Percentiles rank a stretch among this genome's conserved stretches.
phyloP scores from a whole-genome alignment of 495 filamentous ascomycete genomes.

The Tuber brumale region DNA sequence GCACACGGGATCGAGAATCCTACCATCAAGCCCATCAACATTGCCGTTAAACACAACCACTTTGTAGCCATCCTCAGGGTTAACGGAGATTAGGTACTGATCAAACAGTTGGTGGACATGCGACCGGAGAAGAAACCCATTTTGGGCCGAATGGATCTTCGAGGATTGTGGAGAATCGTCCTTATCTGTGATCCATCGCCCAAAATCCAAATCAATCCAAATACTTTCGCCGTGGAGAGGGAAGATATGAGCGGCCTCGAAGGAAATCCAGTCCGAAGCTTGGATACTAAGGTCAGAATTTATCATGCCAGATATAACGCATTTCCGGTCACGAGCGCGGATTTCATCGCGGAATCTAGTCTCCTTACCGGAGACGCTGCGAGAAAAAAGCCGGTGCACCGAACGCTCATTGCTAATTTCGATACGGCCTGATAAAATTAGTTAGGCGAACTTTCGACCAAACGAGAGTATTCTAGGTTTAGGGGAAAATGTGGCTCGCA shows the following conservation, averaged over 20 bases:
- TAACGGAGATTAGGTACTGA: too few species aligned
- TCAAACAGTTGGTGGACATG: too few species aligned
- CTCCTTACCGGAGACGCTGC: constrained; percentile 27
- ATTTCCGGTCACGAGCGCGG: constrained; percentile 26
- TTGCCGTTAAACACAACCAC: too few species aligned
- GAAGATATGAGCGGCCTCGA: constrained; percentile 30
- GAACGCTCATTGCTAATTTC: constrained; percentile 22
- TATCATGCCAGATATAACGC: constrained; percentile 27
- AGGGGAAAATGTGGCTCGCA: not conserved
- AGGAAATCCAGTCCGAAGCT: constrained; percentile 16
- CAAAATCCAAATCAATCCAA: constrained; percentile 24
- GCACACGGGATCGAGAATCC: too few species aligned
- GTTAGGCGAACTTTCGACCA: not conserved
- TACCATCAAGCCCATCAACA: too few species aligned
- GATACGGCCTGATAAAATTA: constrained; percentile 18
- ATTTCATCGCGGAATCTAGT: constrained; percentile 28
- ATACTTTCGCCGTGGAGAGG: constrained; percentile 21
- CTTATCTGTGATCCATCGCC: constrained; percentile 27
- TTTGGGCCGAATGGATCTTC: constrained; percentile 29
- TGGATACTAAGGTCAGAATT: constrained; percentile 10
- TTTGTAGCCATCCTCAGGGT: too few species aligned
- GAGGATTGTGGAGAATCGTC: constrained; percentile 25
- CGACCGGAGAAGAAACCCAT: too few species aligned
- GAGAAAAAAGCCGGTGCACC: constrained; percentile 25
- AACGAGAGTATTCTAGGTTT: not conserved